Percentiles rank a stretch among this genome's conserved stretches.
These are phyloP conservation scores for Herpotrichia juniperi DNA, from an alignment of 2,329 filamentous ascomycete species.

Conservation along the genomic window DNA sequence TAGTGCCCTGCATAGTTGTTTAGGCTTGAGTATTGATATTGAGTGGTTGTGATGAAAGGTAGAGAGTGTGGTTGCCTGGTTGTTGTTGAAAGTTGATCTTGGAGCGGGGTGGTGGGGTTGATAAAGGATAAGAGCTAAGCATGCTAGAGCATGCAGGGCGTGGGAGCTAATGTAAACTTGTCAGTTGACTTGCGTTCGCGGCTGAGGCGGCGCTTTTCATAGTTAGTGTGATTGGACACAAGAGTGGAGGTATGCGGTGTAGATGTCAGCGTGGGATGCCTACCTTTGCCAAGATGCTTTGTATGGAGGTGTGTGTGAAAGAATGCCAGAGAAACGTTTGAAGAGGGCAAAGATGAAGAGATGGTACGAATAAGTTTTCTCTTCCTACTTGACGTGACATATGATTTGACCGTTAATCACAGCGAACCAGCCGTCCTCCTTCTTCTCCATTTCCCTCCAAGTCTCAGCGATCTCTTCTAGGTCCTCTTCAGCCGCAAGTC, in stretches of 20 bases:
- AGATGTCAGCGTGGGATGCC: conserved; percentile 12
- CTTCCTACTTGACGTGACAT: conserved; percentile 28
- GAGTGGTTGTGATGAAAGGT: neutral
- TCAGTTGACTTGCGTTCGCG: conserved; percentile 39
- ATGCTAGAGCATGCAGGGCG: conserved; percentile 27
- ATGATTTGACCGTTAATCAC: conserved; percentile 52
- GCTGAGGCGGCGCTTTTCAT: conserved; percentile 19
- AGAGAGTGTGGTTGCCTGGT: neutral
- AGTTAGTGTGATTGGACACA: conserved; percentile 31
- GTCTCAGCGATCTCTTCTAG: conserved; percentile 47
- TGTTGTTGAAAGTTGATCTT: conserved; percentile 9
- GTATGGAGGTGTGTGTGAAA: neutral
- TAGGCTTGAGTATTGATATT: too few species aligned
- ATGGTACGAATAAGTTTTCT: neutral
- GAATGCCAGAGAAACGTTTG: too few species aligned
- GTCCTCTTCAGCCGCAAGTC: conserved; percentile 45
- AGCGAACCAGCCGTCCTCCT: conserved; percentile 51
- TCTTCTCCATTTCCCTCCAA: conserved; percentile 49
- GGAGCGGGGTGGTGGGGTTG: conserved; percentile 44
- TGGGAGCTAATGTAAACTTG: conserved; percentile 11
- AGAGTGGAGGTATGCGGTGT: neutral
- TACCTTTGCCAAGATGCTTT: neutral
- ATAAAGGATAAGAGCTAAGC: conserved; percentile 30
- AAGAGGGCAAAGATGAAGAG: neutral
- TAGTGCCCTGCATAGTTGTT: conserved; percentile 33